Evolutionary conservation across 495 filamentous ascomycete species (phyloP).

Genomic region (Aspergillus sparsus): DNA sequence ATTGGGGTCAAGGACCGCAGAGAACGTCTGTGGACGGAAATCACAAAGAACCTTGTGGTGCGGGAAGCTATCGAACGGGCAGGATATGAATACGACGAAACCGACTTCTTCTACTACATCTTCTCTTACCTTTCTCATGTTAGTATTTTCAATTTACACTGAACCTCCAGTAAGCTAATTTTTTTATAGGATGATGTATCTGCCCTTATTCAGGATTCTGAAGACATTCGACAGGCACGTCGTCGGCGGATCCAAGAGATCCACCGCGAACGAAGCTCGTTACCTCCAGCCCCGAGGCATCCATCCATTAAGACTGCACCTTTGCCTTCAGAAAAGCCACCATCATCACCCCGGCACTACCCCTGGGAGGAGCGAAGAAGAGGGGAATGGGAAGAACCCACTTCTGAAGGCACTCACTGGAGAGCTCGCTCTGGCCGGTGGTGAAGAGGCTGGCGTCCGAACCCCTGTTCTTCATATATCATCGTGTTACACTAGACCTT

Average conservation of each 20-base stretch:
- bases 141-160: conserved; percentile 40
- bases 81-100: conserved; percentile 92
- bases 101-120: conserved; percentile 84
- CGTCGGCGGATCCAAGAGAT: conserved; percentile 78
- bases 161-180: conserved; percentile 27
- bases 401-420: conserved; percentile 21
- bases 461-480: neutral
- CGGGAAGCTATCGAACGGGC: conserved; percentile 81
- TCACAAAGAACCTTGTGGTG: conserved; percentile 89
- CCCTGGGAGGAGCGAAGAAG: conserved; percentile 26
- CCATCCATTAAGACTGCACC: conserved; percentile 12
- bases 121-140: conserved; percentile 89
- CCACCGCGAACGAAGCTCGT: conserved; percentile 68
- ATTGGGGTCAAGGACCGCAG: conserved; percentile 41
- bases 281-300: conserved; percentile 33
- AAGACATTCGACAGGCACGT: conserved; percentile 76
- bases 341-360: conserved; percentile 13
- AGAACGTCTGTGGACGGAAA: conserved; percentile 91
- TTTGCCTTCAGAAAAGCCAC: conserved; percentile 8
- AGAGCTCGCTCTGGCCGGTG: conserved; percentile 21
- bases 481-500: neutral
- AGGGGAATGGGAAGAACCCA: conserved; percentile 23
- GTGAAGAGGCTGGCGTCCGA: conserved; percentile 9
- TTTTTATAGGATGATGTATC: conserved; percentile 76
- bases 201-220: conserved; percentile 74